phyloP scores from a whole-genome alignment of 2,329 filamentous ascomycete species.

The Alternaria novae-zelandiae region DNA sequence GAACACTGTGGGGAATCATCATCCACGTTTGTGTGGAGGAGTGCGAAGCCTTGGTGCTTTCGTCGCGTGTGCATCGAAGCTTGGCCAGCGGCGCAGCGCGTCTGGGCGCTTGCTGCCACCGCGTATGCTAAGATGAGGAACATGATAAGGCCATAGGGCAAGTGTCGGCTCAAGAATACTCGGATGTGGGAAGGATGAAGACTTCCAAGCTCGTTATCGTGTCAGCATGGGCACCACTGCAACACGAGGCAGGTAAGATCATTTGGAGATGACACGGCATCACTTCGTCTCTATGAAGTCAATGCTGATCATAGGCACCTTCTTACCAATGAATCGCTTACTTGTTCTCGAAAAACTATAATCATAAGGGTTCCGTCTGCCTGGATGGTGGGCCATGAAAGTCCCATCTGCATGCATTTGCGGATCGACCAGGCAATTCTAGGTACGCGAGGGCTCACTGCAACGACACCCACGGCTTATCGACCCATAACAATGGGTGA shows the following conservation, averaged over 20 bases:
- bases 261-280: background rate
- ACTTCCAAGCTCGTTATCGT: background rate
- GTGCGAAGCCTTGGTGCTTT: conserved; percentile 16
- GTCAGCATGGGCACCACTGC: background rate
- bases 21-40: conserved; percentile 15
- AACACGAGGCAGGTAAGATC: background rate
- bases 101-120: conserved; percentile 14
- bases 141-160: background rate
- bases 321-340: background rate
- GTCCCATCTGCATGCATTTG: background rate
- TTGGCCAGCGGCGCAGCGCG: conserved; percentile 10
- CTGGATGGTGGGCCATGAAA: background rate
- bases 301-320: background rate
- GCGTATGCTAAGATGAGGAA: conserved; percentile 7
- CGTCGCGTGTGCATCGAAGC: conserved; percentile 15
- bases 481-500: background rate
- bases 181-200: background rate
- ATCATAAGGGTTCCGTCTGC: background rate
- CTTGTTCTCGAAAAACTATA: background rate
- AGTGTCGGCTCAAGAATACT: conserved; percentile 6
- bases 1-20: background rate
- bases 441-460: background rate
- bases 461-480: background rate
- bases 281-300: background rate
- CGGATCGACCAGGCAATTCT: background rate